Evolutionary conservation across 345 rosid species (phyloP), one percentile per base, ranked within the genome.

Genomic region (Firmiana major): DNA sequence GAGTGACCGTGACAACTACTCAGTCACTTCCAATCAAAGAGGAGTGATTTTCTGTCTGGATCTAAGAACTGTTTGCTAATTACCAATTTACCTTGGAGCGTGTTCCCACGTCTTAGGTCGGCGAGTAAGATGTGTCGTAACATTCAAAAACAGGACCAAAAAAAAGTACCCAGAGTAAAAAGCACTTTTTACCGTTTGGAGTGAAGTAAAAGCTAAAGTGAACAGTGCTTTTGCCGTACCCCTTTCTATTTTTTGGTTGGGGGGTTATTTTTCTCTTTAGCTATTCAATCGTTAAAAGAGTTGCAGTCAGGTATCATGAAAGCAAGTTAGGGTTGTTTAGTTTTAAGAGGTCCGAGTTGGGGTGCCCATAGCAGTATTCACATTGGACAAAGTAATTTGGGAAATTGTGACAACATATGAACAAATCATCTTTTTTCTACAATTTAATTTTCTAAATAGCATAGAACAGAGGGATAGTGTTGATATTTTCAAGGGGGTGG

Each of bases 401-500:
- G 22, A 13, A 31, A 31, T 31, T 31, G 34, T 31, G 34, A 3
- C 24, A 24, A 58, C 21, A 58, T 19, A 51, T 71, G 9, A 71
- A 16, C 17, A 1, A 31, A 58, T 28, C 22, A 42, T 24, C n/a
- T 9, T 31, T 49, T 17, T 9, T 10, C 55, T 64, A 71, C 63
- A 36, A 9, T 71, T 76, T 63, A 21, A 63, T 63, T 22, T 80
- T 77, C 51, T 24, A 24, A 13, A 31, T 16, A 71, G 19, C 26
- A 15, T 66, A 57, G 55, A 57, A 22, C 28, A 38, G 9, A 26
- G 69, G 64, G 36, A 40, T 15, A 21, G 36, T 21, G 53, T 26
- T 43, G 51, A 73, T 26, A 38, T 69, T 68, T 74, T 43, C 22
- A 67, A 57, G 22, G 43, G 43, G 51, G 43, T 45, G 75, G 68